phyloP scores from a whole-genome alignment of 352 stramenopile species.

The Phytopythium helicoides region DNA sequence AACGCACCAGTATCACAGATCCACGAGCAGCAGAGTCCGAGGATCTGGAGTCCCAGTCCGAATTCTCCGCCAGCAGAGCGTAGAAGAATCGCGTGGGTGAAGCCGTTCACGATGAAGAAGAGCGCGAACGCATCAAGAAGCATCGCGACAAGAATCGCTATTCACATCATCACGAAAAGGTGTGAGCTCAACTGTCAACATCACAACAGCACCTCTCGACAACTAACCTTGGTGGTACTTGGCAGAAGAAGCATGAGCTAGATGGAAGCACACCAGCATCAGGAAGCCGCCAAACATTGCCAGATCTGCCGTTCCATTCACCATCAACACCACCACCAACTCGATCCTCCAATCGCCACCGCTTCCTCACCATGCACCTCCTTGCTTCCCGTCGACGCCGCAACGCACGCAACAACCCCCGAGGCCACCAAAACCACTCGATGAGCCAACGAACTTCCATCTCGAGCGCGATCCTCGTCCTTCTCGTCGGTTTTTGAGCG shows the following conservation, averaged over 20 bases:
- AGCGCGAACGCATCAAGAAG: constrained; percentile 1
- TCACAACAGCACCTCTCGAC: too few relatives aligned
- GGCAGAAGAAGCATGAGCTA: background rate
- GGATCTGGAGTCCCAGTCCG: constrained; percentile 58
- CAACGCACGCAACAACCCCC: constrained; percentile 25
- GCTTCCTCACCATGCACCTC: background rate
- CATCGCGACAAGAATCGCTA: background rate
- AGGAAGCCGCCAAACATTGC: constrained; percentile 4
- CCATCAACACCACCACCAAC: constrained; percentile 17
- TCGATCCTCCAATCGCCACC: too few relatives aligned
- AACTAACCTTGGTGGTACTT: background rate
- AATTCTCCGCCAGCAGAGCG: constrained; percentile 40
- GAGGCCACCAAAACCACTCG: constrained; percentile 22
- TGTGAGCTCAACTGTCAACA: too few relatives aligned
- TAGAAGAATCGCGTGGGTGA: constrained; percentile 61
- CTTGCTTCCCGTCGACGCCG: constrained; percentile 36
- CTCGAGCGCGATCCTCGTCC: background rate
- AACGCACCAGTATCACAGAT: constrained; percentile 67
- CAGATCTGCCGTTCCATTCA: background rate
- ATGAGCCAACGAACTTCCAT: constrained; percentile 5
- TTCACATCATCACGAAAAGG: too few relatives aligned
- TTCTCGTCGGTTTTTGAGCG: constrained; percentile 1
- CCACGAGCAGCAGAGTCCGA: constrained; percentile 62
- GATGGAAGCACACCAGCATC: background rate
- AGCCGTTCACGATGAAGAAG: constrained; percentile 46